A percentile compares a stretch with the other conserved stretches of the same genome.
phyloP scores from a whole-genome alignment of 768 basidiomycete species.

The Clitopilus hobsonii region DNA sequence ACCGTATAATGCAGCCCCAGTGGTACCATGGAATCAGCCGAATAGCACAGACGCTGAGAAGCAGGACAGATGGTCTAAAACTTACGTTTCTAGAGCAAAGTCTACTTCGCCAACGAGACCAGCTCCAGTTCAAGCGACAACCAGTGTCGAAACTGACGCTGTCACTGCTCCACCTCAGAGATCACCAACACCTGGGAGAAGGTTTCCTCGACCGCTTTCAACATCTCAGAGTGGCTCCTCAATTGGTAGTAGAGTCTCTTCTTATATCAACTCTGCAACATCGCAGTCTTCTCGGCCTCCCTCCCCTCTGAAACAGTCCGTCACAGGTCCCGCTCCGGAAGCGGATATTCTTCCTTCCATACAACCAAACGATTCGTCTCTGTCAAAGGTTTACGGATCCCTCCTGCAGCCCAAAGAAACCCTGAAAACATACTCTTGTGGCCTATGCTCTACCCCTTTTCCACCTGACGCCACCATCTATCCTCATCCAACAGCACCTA shows the following conservation, averaged over 20 bases:
- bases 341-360: conserved; percentile 59
- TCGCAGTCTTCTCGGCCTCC: conserved; percentile 39
- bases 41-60: conserved; percentile 24
- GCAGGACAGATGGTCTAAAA: conserved; percentile 75
- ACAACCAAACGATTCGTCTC: conserved; percentile 45
- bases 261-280: conserved; percentile 53
- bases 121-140: conserved; percentile 16
- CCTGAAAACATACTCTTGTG: conserved; percentile 65
- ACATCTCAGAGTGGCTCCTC: conserved; percentile 22
- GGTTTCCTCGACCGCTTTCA: conserved; percentile 45
- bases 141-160: conserved; percentile 5
- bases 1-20: conserved; percentile 69
- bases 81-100: conserved; percentile 58
- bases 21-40: conserved; percentile 58
- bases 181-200: conserved; percentile 28
- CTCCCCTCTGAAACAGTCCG: conserved; percentile 53
- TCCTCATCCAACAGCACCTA: conserved; percentile 54
- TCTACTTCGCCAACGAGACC: conserved; percentile 35
- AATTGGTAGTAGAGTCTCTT: conserved; percentile 45
- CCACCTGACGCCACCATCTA: conserved; percentile 84
- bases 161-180: conserved; percentile 11
- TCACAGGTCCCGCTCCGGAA: conserved; percentile 48
- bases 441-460: conserved; percentile 58
- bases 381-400: conserved; percentile 83
- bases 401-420: conserved; percentile 76